Evolutionary conservation across 2,329 filamentous ascomycete genomes (phyloP).

Genomic region (Fusarium virguliforme): DNA sequence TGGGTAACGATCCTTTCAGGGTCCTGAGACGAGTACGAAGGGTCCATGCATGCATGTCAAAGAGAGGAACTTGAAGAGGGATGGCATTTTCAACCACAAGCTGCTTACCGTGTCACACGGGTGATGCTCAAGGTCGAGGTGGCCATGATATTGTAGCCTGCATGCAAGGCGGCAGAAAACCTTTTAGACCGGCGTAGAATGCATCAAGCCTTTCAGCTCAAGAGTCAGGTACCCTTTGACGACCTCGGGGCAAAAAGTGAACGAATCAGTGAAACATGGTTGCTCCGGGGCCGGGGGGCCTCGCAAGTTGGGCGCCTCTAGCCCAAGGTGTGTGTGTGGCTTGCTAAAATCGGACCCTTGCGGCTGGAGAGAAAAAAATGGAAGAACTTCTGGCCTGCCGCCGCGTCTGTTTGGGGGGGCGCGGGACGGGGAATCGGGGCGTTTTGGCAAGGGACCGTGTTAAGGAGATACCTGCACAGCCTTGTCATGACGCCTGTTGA

Average conservation of each 20-base stretch:
- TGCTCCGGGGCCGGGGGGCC: slow-evolving; percentile 5
- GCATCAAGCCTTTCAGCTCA: neutral
- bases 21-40: slow-evolving; percentile 4
- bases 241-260: slow-evolving; percentile 32
- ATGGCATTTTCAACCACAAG: neutral
- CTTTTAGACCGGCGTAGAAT: neutral
- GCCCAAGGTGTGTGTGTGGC: slow-evolving; percentile 17
- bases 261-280: slow-evolving; percentile 36
- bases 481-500: slow-evolving; percentile 37
- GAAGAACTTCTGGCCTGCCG: slow-evolving; percentile 41
- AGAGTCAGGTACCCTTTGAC: slow-evolving; percentile 20
- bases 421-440: slow-evolving; percentile 17
- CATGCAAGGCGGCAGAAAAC: neutral
- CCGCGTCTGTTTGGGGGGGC: slow-evolving; percentile 25
- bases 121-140: neutral
- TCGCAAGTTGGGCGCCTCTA: slow-evolving; percentile 17
- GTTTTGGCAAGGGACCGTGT: slow-evolving; percentile 36
- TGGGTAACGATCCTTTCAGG: slow-evolving; percentile 6
- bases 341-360: slow-evolving; percentile 45
- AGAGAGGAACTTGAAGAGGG: neutral
- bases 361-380: slow-evolving; percentile 50
- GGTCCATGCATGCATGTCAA: neutral
- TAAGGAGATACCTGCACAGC: slow-evolving; percentile 48
- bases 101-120: neutral
- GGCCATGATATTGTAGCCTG: neutral